These are phyloP conservation scores for Kurtzmaniella quercitrusa DNA, from an alignment of 1,139 yeast genomes.

Conservation along the genomic window DNA sequence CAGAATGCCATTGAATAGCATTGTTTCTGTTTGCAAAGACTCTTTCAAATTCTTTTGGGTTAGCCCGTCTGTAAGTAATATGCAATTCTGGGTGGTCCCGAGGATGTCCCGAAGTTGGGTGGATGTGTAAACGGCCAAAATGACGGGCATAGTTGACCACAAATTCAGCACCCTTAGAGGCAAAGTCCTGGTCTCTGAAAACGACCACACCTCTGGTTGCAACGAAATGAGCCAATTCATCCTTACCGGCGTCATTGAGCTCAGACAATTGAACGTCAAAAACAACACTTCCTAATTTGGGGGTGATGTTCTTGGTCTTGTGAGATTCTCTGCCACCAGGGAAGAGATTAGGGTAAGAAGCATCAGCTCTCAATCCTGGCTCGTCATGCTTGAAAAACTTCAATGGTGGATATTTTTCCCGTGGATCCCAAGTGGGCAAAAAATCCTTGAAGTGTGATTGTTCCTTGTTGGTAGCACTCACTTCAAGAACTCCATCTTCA, in stretches of 20 bases:
- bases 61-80: slow-evolving; percentile 25
- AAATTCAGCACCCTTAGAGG: slow-evolving; percentile 25
- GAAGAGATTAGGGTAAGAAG: slow-evolving; percentile 48
- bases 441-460: slow-evolving; percentile 31
- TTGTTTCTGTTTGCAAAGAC: slow-evolving; percentile 18
- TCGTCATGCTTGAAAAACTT: slow-evolving; percentile 48
- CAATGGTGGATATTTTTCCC: slow-evolving; percentile 34
- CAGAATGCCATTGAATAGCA: slow-evolving; percentile 11
- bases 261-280: slow-evolving; percentile 55
- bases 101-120: slow-evolving; percentile 32
- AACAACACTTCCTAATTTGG: slow-evolving; percentile 64
- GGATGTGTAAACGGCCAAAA: slow-evolving; percentile 26
- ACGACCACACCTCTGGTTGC: slow-evolving; percentile 31
- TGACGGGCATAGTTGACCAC: slow-evolving; percentile 30
- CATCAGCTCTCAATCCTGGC: slow-evolving; percentile 55
- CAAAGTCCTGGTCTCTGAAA: slow-evolving; percentile 29
- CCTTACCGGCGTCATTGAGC: slow-evolving; percentile 43
- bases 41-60: slow-evolving; percentile 20
- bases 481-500: slow-evolving; percentile 31
- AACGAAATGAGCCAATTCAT: slow-evolving; percentile 27
- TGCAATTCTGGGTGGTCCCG: slow-evolving; percentile 24
- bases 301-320: slow-evolving; percentile 43
- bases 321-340: slow-evolving; percentile 27
- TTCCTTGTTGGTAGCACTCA: slow-evolving; percentile 20
- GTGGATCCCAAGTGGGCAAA: slow-evolving; percentile 48